phyloP scores from a whole-genome alignment of 1,284 basidiomycete species.

The Pseudozyma thailandica region DNA sequence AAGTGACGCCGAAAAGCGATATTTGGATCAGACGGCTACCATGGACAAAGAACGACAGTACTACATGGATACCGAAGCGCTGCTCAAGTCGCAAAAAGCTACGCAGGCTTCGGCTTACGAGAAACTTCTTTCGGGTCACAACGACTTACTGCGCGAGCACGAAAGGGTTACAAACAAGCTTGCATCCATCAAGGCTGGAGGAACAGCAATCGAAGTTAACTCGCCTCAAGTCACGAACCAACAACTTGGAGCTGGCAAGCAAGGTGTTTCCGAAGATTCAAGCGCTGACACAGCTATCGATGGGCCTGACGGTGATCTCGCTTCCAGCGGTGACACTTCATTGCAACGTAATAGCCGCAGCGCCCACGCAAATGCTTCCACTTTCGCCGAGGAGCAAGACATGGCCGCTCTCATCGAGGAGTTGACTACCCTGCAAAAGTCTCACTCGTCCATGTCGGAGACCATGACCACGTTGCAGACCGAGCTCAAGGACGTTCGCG shows the following conservation, averaged over 20 bases:
- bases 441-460: slow-evolving; percentile 46
- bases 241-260: background rate
- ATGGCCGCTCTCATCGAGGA: slow-evolving; percentile 31
- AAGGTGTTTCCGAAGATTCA: background rate
- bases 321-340: background rate
- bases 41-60: slow-evolving; percentile 62
- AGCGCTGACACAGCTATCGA: background rate
- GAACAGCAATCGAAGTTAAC: background rate
- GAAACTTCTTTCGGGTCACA: slow-evolving; percentile 47
- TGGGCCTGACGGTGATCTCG: background rate
- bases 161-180: slow-evolving; percentile 48
- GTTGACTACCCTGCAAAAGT: slow-evolving; percentile 37
- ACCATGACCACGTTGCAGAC: slow-evolving; percentile 47
- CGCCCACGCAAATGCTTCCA: background rate
- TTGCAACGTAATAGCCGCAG: background rate
- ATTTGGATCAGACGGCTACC: slow-evolving; percentile 53
- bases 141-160: slow-evolving; percentile 50
- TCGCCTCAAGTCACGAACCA: background rate
- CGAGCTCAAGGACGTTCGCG: slow-evolving; percentile 52
- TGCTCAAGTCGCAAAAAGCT: slow-evolving; percentile 54
- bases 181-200: slow-evolving; percentile 34
- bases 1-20: slow-evolving; percentile 53
- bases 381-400: slow-evolving; percentile 37
- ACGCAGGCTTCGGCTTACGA: slow-evolving; percentile 46
- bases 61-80: slow-evolving; percentile 53